Evolutionary conservation across 495 filamentous ascomycete species (phyloP).

Genomic region (Annulohypoxylon maeteangense): DNA sequence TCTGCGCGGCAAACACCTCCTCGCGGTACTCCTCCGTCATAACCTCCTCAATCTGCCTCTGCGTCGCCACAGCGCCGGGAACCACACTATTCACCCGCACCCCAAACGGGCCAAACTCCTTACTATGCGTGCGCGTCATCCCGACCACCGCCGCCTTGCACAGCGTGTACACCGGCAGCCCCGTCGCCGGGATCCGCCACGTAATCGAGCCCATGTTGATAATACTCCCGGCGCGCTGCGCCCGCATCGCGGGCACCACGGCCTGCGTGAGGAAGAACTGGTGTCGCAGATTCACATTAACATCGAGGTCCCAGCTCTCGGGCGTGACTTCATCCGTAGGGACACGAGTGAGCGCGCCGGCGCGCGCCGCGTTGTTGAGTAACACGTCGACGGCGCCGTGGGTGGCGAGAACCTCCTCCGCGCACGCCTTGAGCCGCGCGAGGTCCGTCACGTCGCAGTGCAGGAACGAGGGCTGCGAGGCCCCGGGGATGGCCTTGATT

Average conservation of each 20-base stretch:
- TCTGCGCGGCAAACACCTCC: conserved; percentile 53
- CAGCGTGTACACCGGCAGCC: conserved; percentile 61
- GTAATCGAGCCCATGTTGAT: conserved; percentile 66
- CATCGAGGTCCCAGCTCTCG: conserved; percentile 42
- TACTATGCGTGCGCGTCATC: conserved; percentile 65
- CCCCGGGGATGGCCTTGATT: conserved; percentile 47
- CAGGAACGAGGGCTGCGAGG: conserved; percentile 49
- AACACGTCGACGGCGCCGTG: conserved; percentile 50
- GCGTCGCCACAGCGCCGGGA: conserved; percentile 54
- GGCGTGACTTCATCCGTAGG: conserved; percentile 45
- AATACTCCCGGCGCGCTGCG: conserved; percentile 56
- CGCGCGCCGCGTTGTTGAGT: conserved; percentile 54
- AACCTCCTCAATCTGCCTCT: conserved; percentile 57
- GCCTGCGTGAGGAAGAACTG: conserved; percentile 60
- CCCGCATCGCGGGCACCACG: conserved; percentile 52
- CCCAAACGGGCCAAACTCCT: conserved; percentile 61
- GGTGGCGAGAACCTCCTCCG: conserved; percentile 44
- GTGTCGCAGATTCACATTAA: conserved; percentile 50
- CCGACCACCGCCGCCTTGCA: conserved; percentile 69
- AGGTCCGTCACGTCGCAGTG: conserved; percentile 62
- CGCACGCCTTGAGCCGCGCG: conserved; percentile 43
- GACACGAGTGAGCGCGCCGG: conserved; percentile 37
- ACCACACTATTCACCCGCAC: conserved; percentile 69
- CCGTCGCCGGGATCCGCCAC: conserved; percentile 59
- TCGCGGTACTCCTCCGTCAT: conserved; percentile 56